These are phyloP conservation scores for Pleurotus sapidus DNA, from an alignment of 768 basidiomycete species.

Conservation along the genomic window DNA sequence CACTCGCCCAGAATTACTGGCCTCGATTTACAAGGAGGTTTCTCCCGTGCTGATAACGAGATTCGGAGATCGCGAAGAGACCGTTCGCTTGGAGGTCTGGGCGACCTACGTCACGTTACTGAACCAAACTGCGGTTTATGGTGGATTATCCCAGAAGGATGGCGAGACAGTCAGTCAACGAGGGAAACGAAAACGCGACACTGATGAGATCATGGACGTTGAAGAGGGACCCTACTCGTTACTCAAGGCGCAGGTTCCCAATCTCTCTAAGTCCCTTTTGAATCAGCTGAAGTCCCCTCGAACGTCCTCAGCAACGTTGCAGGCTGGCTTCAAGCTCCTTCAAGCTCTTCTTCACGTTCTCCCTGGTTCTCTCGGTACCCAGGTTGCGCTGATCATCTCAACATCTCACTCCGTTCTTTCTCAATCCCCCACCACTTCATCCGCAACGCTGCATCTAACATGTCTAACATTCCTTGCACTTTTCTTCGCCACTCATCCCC, in stretches of 20 bases:
- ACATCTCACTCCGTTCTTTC: constrained; percentile 65
- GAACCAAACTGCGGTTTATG: constrained; percentile 81
- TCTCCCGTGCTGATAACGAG: constrained; percentile 88
- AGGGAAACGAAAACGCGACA: constrained; percentile 79
- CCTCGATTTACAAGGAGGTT: constrained; percentile 76
- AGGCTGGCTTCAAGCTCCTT: constrained; percentile 83
- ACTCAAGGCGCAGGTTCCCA: constrained; percentile 72
- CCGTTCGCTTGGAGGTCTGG: constrained; percentile 92
- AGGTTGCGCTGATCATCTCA: constrained; percentile 60
- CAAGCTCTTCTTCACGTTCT: constrained; percentile 75
- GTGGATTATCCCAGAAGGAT: constrained; percentile 53
- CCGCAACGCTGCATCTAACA: constrained; percentile 79
- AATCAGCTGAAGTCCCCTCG: constrained; percentile 84
- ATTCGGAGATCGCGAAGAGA: constrained; percentile 93
- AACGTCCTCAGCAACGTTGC: constrained; percentile 71
- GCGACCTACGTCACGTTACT: constrained; percentile 79
- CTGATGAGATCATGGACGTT: constrained; percentile 66
- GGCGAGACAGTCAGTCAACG: constrained; percentile 44
- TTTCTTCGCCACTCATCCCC: constrained; percentile 73
- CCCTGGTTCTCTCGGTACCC: constrained; percentile 76
- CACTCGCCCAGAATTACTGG: constrained; percentile 86
- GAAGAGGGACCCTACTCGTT: constrained; percentile 73
- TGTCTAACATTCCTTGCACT: constrained; percentile 82
- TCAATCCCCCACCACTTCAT: constrained; percentile 68
- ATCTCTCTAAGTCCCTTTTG: constrained; percentile 76